Base-by-base conservation (phyloP, 495 filamentous ascomycete genomes). In the Collariella sp. region DNA sequence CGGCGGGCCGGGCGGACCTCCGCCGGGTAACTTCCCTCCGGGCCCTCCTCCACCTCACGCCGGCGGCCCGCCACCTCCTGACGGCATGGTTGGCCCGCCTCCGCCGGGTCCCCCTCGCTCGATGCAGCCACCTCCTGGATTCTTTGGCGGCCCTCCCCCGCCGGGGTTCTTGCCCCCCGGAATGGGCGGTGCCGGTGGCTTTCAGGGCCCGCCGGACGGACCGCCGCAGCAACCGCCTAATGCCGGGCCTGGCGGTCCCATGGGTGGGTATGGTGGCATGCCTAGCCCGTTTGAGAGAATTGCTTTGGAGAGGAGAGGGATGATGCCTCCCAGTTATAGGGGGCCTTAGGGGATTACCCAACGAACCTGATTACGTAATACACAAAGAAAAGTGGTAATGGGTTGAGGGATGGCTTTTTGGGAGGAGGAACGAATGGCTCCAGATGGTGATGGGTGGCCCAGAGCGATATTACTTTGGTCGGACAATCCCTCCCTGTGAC, bases 101-200 rank as follows among this genome's bases (percentile, higher is more conserved):
- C 65, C 38, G 3, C 49, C 52, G 24, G 72, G 68, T 4, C 71
- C 62, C 12, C 60, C 64, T 0, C 56, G 70, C 13, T 65, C 66
- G 54, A 76, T 78, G 70, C 65, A 63, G 48, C 69, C 70, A 15
- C 74, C 73, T 15, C 77, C 78, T 1, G 76, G 78, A 16, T 79
- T 80, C 56, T 76, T 70, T 43, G 67, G 70, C 35, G 62, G 66
- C 15, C 65, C 62, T 11, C 71, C 70, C 24, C 71, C 72, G 11
- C 68, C 68, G 15, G 70, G 68, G 22, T 74, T 74, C 9, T 65
- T 62, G 0, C 72, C 69, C 7, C 74, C 72, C 6, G 70, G 67
- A 6, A 76, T 80, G 68, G 70, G 68, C 42, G 62, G 68, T 16
- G 70, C 47, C 13, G 52, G 35, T n/a, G 59, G 70, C 1, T 78